Evolutionary conservation across 306 rosid genomes (phyloP).

Genomic region (Ammopiptanthus mongolicus): DNA sequence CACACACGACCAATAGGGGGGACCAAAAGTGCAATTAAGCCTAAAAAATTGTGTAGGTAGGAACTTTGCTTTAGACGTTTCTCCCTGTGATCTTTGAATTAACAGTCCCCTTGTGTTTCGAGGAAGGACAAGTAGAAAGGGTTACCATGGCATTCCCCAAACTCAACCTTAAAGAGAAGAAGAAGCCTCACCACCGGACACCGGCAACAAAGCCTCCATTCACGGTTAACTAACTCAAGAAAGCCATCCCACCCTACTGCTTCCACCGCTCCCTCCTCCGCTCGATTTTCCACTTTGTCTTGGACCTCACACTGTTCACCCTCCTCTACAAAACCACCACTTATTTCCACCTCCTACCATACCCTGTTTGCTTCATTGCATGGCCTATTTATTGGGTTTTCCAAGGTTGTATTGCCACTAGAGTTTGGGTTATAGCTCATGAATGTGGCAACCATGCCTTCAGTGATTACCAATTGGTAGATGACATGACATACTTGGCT

Average conservation of each 20-base stretch:
- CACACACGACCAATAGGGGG: too few relatives aligned
- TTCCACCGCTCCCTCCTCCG: constrained; percentile 35
- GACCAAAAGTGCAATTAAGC: too few relatives aligned
- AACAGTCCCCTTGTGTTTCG: neutral
- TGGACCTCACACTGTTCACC: constrained; percentile 8
- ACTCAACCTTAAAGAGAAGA: neutral
- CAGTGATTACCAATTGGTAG: constrained; percentile 34
- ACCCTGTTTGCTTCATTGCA: constrained; percentile 23
- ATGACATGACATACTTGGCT: constrained; percentile 41
- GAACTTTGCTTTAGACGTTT: too few relatives aligned
- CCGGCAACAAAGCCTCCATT: constrained; percentile 38
- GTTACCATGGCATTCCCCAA: neutral
- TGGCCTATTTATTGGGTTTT: constrained; percentile 46
- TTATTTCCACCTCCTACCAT: constrained; percentile 28
- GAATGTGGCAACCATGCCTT: constrained; percentile 34
- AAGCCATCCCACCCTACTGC: constrained; percentile 42
- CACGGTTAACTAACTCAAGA: constrained; percentile 37
- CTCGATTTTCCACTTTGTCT: neutral
- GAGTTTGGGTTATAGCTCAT: constrained; percentile 31
- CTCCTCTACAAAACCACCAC: constrained; percentile 19
- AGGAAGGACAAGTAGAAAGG: neutral
- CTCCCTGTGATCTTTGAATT: neutral
- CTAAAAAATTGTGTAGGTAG: too few relatives aligned
- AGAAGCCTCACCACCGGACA: neutral
- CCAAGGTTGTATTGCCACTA: constrained; percentile 36